A percentile compares a stretch with the other conserved stretches of the same genome.
Conservation (phyloP, 225 moss, liverwort and hornwort genomes). For the Rhytidiadelphus loreus region DNA sequence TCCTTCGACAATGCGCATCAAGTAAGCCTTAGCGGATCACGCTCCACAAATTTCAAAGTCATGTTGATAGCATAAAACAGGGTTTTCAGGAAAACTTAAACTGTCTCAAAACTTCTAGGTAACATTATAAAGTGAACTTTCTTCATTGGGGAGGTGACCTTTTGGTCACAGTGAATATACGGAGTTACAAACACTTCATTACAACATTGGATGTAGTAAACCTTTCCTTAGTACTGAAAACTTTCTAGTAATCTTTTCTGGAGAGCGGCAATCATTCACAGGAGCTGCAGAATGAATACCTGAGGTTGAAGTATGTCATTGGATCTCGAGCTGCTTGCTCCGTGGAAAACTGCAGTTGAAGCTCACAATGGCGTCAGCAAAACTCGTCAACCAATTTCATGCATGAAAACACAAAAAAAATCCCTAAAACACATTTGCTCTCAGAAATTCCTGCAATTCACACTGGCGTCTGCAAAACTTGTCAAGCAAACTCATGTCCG, state of each 20-base stretch:
- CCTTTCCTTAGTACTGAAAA: neutral
- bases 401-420: neutral
- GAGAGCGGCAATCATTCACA: neutral
- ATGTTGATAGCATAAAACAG: neutral
- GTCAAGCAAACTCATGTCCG: neutral
- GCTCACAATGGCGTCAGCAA: neutral
- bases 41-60: neutral
- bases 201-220: neutral
- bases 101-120: neutral
- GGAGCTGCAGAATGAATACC: conserved; percentile 25
- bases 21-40: neutral
- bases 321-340: conserved; percentile 92
- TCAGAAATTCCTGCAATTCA: neutral
- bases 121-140: neutral
- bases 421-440: neutral
- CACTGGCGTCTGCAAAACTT: neutral
- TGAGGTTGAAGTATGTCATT: conserved; percentile 96
- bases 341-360: conserved; percentile 62
- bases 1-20: neutral
- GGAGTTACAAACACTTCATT: neutral
- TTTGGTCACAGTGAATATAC: neutral
- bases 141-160: neutral
- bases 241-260: neutral
- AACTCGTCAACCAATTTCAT: neutral
- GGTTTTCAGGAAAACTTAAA: neutral